Evolutionary conservation across 1,284 basidiomycete species (phyloP), one percentile per base, ranked within the genome.

Genomic region (Xanthoconium separans): DNA sequence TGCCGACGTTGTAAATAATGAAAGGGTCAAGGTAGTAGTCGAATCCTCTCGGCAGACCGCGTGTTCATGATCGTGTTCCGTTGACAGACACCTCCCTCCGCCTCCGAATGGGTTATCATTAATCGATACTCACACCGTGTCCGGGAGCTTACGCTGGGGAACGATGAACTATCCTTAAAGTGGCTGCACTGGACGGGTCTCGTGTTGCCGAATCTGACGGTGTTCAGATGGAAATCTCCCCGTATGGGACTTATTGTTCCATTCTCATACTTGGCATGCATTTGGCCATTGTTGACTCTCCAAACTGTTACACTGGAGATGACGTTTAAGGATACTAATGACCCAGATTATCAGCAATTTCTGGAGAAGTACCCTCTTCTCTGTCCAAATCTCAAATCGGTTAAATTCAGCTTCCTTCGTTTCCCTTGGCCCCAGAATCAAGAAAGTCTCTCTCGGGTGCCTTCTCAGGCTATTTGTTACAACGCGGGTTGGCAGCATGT

Each of bases 401-500:
- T 57, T 20, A 41, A 48, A 33, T 30, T 55, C 1, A 8, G 15
- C 2, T 31, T 56, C 4, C 12, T 34, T 15, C 24, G 3, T 24
- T 1, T 12, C 11, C 10, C 4, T 50, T 20, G 9, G 12, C 11
- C 13, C 20, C 9, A 9, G 11, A 30, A 2, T 30, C 5, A 2
- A 6, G 9, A 27, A 1, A 18, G 13, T 8, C 18, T 3, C 24
- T 34, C 20, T 6, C 22, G 16, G 3, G 9, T 34, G 0, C 34
- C 58, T 40, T 58, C 43, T 3, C 29, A 11, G 11, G 30, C 20
- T 5, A 48, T 58, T 11, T 58, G 56, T 31, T 15, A 27, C n/a
- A 54, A 13, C 16, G 9, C 45, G 18, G 22, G 30, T n/a, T 56
- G 56, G 50, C 10, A 41, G 1, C 43, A 31, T n/a, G 49, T 57